These are phyloP conservation scores for Castanospermum australe DNA, from an alignment of 306 rosid species.

Conservation along the genomic window DNA sequence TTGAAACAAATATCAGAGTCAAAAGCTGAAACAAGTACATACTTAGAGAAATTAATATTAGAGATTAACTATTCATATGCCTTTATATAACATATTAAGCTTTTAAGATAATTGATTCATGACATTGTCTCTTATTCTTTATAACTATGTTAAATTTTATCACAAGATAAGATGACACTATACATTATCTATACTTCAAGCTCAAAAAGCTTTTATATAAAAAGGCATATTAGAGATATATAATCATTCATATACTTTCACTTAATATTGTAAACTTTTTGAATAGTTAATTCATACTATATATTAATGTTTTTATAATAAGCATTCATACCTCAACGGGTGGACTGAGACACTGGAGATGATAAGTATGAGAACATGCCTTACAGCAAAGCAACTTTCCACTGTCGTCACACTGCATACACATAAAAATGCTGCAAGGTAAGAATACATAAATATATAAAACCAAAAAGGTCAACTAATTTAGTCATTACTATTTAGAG, in stretches of 20 bases:
- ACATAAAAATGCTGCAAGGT: neutral
- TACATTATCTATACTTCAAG: too few species aligned
- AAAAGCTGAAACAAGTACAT: neutral
- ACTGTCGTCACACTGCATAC: conserved; percentile 3
- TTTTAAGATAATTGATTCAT: too few species aligned
- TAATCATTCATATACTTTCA: too few species aligned
- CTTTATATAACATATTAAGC: too few species aligned
- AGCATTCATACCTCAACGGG: neutral
- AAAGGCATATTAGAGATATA: too few species aligned
- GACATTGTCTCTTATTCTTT: too few species aligned
- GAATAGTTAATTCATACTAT: too few species aligned
- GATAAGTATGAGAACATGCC: neutral
- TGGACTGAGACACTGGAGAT: neutral
- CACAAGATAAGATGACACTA: too few species aligned
- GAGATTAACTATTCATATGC: too few species aligned
- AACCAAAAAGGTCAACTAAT: neutral
- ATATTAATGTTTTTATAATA: neutral
- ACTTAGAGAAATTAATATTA: neutral
- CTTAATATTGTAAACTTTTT: too few species aligned
- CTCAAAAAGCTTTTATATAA: too few species aligned
- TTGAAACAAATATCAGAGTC: neutral
- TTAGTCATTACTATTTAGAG: neutral
- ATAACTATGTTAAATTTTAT: too few species aligned
- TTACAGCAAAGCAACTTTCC: conserved; percentile 2
- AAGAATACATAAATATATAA: neutral